Percentiles rank a stretch among this genome's conserved stretches.
Evolutionary conservation across 2,329 filamentous ascomycete genomes (phyloP).

Genomic region (Scortechinia acanthostroma): DNA sequence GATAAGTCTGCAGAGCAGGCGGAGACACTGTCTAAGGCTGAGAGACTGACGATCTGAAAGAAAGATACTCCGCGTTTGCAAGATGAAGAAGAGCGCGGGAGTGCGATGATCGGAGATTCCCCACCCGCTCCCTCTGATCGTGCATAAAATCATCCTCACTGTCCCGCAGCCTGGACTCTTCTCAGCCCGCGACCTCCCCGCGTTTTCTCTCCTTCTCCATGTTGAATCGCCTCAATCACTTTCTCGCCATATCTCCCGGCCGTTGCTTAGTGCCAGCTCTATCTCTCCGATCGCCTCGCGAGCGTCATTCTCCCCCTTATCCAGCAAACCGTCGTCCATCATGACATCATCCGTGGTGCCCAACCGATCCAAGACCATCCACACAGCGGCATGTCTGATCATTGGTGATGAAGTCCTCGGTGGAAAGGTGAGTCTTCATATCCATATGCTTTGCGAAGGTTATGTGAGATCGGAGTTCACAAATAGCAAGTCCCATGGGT

Average conservation of each 20-base stretch:
- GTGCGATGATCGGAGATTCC: too few relatives aligned
- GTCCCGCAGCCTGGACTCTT: too few relatives aligned
- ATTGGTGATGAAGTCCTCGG: conserved; percentile 67
- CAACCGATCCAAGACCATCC: not conserved
- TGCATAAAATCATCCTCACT: too few relatives aligned
- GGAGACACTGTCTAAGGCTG: too few relatives aligned
- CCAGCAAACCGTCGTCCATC: not conserved
- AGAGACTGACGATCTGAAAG: too few relatives aligned
- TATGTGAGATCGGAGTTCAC: not conserved
- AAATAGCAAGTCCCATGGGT: too few relatives aligned
- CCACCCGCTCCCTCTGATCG: too few relatives aligned
- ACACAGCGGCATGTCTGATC: conserved; percentile 56
- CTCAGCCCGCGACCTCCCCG: too few relatives aligned
- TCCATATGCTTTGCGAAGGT: not conserved
- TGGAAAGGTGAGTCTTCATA: conserved; percentile 45
- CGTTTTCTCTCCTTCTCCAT: conserved; percentile 1
- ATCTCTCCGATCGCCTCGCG: not conserved
- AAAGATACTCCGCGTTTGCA: too few relatives aligned
- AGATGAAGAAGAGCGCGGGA: too few relatives aligned
- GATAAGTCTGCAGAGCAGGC: too few relatives aligned
- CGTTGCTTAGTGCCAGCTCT: not conserved
- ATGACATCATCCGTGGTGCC: not conserved
- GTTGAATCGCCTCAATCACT: not conserved
- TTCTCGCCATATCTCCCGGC: not conserved
- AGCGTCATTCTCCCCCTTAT: not conserved